Evolutionary conservation across 345 rosid species (phyloP), one percentile per base, ranked within the genome.

Genomic region (Melaleuca alternifolia): DNA sequence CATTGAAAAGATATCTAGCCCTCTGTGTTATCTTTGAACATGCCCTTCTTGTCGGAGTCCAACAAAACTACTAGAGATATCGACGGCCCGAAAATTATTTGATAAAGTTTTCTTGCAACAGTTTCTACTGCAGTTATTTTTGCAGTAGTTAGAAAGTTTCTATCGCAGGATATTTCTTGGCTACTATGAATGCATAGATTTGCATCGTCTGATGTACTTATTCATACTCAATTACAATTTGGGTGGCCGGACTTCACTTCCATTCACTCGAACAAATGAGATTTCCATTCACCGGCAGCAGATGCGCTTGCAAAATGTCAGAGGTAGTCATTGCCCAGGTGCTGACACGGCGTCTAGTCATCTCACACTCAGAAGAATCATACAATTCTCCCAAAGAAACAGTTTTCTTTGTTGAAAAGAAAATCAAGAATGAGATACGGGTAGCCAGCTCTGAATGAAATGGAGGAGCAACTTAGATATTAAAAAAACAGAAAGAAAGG

Each of bases 291-390:
- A 24, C 7, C 7, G 11, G 4, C 41, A 41, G 41, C 41, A 2
- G 53, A 51, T 14, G 15, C 18, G 18, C 53, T 14, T 6, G 53
- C 53, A 6, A 51, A 51, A 51, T 14, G 1, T n/a, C 11, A 30
- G 21, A 71, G 81, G 24, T 18, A 11, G 11, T 7, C 7, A 9
- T 3, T 18, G 0, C 37, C 0, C 5, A n/a, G 12, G 12, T 33
- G 79, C 79, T 48, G 10, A 6, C 79, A 33, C 24, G 24, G 3
- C 8, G 79, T 71, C 48, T 71, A 37, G 81, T 71, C 81, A 71
- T 71, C 81, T 37, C 26, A 11, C 37, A 37, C 48, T 71, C 5
- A 9, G 48, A 33, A 71, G 81, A 71, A 71, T 18, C 5, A 71
- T 18, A 71, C 48, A 37, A 18, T 0, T 11, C 23, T 48, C 24